Conservation (phyloP, 208 protist genomes). For the Plasmodiophora brassicae region DNA sequence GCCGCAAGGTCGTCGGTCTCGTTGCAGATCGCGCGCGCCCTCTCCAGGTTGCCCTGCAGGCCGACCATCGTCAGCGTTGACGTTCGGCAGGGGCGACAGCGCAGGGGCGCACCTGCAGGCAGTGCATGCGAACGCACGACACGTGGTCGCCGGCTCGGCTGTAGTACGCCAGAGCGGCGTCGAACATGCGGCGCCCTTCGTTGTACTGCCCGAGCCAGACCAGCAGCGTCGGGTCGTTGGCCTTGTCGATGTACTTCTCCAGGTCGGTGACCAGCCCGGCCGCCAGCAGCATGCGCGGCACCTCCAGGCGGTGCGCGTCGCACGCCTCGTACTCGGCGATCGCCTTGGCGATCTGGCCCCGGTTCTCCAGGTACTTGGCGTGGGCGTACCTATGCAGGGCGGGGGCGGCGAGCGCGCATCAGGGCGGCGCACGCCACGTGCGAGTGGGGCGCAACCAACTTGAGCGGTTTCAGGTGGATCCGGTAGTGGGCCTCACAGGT, state of each 20-base stretch:
- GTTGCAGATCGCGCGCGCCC: constrained; percentile 52
- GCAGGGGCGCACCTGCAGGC: constrained; percentile 49
- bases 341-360: constrained; percentile 66
- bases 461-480: constrained; percentile 78
- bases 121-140: constrained; percentile 80
- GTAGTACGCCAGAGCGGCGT: constrained; percentile 83
- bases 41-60: constrained; percentile 71
- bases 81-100: background rate
- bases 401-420: background rate
- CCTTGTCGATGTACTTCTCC: constrained; percentile 68
- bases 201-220: constrained; percentile 82
- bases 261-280: constrained; percentile 72
- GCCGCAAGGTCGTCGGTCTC: constrained; percentile 61
- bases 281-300: constrained; percentile 83
- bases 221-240: constrained; percentile 28
- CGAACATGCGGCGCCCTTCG: constrained; percentile 73
- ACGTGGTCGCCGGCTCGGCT: constrained; percentile 73
- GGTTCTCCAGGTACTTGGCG: constrained; percentile 82
- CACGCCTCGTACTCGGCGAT: constrained; percentile 31
- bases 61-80: too few relatives aligned
- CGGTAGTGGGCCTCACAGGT: constrained; percentile 78
- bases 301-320: constrained; percentile 73
- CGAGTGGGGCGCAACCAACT: constrained; percentile 42
- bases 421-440: background rate
- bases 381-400: constrained; percentile 72